Base-by-base conservation (phyloP, 495 filamentous ascomycete genomes). In the Tuber borchii region DNA sequence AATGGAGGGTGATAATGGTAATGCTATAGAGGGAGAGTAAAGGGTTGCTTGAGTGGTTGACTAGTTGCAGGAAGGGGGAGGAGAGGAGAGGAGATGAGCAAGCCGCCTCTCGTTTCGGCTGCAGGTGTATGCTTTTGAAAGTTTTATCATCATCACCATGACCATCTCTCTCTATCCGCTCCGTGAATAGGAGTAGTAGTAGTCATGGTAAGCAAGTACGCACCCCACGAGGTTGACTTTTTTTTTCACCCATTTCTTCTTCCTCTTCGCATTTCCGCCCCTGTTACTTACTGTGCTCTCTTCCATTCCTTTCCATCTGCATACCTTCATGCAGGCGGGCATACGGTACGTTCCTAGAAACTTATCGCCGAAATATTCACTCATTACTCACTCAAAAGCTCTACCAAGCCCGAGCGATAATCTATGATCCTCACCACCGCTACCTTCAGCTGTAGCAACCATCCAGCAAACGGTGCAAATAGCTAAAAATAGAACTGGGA, bases 201-300 rank as follows among this genome's bases (percentile, higher is more conserved):
- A 31, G n/a, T 65, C 56, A 65, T 5, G 5, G 56, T n/a, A 31
- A 31, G 51, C 14, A 31, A 65, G 56, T 65, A 26, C 56, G 56
- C 56, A 65, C 56, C 56, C 31, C 2, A 2, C 26, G 14, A 65
- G 56, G 56, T 65, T 31, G 56, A 65, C 56, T 65, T 74, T 78
- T 74, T 78, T 71, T 76, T 20, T 70, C 43, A 48, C 16, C 17
- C 37, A 20, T 48, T 48, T 42, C 22, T 40, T 51, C 51, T 61
- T 56, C 61, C 71, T 71, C 72, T 75, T 45, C 56, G 37, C 74
- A 48, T 72, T 71, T 44, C 22, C 34, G 73, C 34, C 69, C 72
- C 39, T 51, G 48, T 42, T 56, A 73, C 44, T 45, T 20, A 44
- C 75, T 12, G 48, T 22, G 48, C 48, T 65, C 12, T 65, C n/a